Conservation (phyloP, 371 early-diverging fungal species). For the Batkoa obscura region DNA sequence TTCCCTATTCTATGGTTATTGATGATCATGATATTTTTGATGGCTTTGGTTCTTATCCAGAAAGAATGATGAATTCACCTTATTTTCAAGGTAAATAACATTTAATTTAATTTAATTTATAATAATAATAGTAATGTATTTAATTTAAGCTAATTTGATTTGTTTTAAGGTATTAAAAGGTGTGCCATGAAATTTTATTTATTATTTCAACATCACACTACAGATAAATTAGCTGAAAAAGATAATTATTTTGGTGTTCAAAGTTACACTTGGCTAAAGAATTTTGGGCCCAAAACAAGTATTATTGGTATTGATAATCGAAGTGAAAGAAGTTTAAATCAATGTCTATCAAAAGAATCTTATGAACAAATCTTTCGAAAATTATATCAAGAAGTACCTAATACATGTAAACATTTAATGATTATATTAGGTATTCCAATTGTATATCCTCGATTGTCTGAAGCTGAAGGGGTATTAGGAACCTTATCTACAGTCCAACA, state of each 20-base stretch:
- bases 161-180: constrained; percentile 20
- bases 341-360: constrained; percentile 34
- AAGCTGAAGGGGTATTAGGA: constrained; percentile 40
- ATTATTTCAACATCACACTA: constrained; percentile 71
- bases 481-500: constrained; percentile 11
- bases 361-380: constrained; percentile 38
- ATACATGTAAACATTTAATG: constrained; percentile 36
- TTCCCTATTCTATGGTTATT: constrained; percentile 57
- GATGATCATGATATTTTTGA: constrained; percentile 73
- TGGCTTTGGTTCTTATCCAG: constrained; percentile 70
- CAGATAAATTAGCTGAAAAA: constrained; percentile 23
- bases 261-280: constrained; percentile 19
- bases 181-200: constrained; percentile 62
- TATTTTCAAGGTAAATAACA: constrained; percentile 18
- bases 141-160: no score
- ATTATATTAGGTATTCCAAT: constrained; percentile 54
- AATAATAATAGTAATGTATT: neutral
- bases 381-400: constrained; percentile 28
- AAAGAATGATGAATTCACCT: constrained; percentile 36
- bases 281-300: constrained; percentile 45
- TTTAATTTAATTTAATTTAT: neutral
- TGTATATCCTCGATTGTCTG: constrained; percentile 49
- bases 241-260: constrained; percentile 40
- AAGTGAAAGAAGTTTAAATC: constrained; percentile 42
- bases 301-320: constrained; percentile 57